Evolutionary conservation across 208 protist genomes (phyloP).

Genomic region (Wallacemonas sp.): DNA sequence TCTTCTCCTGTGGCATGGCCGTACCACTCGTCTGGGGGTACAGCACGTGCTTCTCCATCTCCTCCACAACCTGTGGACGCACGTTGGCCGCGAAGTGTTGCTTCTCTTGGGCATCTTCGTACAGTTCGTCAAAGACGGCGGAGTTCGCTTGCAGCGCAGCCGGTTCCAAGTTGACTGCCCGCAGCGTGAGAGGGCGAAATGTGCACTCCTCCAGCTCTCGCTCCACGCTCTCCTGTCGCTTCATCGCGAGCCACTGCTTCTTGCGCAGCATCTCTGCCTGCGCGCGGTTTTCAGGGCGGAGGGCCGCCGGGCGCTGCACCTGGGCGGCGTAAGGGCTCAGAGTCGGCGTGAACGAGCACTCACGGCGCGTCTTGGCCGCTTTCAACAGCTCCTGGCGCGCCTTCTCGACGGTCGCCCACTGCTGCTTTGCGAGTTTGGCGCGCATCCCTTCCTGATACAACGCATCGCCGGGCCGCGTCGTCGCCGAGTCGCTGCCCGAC

Average conservation of each 20-base stretch:
- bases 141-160: conserved; percentile 17
- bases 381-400: conserved; percentile 64
- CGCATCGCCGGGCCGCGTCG: background rate
- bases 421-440: conserved; percentile 72
- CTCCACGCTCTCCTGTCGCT: conserved; percentile 52
- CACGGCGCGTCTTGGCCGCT: conserved; percentile 46
- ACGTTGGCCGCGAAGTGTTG: conserved; percentile 50
- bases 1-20: conserved; percentile 21
- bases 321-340: conserved; percentile 63
- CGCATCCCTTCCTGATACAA: conserved; percentile 77
- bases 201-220: conserved; percentile 73
- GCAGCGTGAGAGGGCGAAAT: conserved; percentile 77
- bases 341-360: conserved; percentile 74
- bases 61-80: conserved; percentile 49
- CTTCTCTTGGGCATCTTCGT: conserved; percentile 50
- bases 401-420: conserved; percentile 78
- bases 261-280: conserved; percentile 60
- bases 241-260: conserved; percentile 60
- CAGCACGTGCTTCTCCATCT: conserved; percentile 40
- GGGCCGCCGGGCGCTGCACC: conserved; percentile 49
- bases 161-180: conserved; percentile 35
- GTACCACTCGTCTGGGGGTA: conserved; percentile 4
- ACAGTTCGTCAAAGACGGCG: conserved; percentile 59
- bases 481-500: background rate
- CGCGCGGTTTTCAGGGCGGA: conserved; percentile 71